A percentile compares a stretch with the other conserved stretches of the same genome.
These are phyloP conservation scores for Kurtzmaniella cleridarum DNA, from an alignment of 805 yeast genomes.

Conservation along the genomic window DNA sequence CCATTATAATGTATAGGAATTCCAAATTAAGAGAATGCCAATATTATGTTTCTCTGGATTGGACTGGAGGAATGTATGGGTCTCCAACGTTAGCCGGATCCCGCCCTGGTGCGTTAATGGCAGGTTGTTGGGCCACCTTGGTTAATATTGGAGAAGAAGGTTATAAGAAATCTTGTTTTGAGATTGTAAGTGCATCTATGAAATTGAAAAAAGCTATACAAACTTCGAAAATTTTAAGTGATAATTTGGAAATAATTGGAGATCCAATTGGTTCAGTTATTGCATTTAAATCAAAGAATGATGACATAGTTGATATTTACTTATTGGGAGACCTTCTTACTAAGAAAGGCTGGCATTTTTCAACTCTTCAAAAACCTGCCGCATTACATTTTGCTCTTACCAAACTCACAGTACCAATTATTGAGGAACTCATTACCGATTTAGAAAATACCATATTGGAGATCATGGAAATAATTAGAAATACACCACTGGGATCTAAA, in stretches of 20 bases:
- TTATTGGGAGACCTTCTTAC: slow-evolving; percentile 68
- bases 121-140: slow-evolving; percentile 98
- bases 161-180: slow-evolving; percentile 58
- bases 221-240: slow-evolving; percentile 34
- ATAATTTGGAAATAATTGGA: slow-evolving; percentile 68
- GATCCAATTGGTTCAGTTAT: slow-evolving; percentile 83
- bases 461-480: slow-evolving; percentile 25
- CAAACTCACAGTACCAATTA: slow-evolving; percentile 53
- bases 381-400: slow-evolving; percentile 92
- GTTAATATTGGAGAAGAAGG: slow-evolving; percentile 81
- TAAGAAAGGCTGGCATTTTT: slow-evolving; percentile 81
- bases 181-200: slow-evolving; percentile 63
- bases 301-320: slow-evolving; percentile 55
- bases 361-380: slow-evolving; percentile 81
- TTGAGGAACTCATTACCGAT: slow-evolving; percentile 54
- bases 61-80: slow-evolving; percentile 96
- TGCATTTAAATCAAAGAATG: slow-evolving; percentile 48
- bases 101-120: slow-evolving; percentile 94
- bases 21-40: slow-evolving; percentile 67
- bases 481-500: slow-evolving; percentile 17
- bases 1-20: slow-evolving; percentile 83
- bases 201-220: slow-evolving; percentile 46
- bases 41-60: slow-evolving; percentile 74
- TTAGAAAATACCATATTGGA: slow-evolving; percentile 42
- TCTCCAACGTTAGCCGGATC: slow-evolving; percentile 97